Evolutionary conservation across 148 eudicot species (phyloP).

Genomic region (Silene conica): DNA sequence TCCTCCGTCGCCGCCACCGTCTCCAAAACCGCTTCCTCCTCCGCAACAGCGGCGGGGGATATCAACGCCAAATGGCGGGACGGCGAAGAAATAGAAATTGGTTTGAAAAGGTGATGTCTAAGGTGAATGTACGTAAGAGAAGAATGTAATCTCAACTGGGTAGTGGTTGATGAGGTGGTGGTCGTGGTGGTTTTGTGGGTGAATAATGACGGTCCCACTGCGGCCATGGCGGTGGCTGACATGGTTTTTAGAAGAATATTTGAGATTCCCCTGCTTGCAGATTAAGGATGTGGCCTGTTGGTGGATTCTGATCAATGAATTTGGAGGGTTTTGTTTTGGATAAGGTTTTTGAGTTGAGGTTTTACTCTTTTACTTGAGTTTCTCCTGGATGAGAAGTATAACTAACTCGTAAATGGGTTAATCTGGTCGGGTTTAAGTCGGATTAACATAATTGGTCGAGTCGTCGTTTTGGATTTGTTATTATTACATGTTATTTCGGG

Average conservation of each 20-base stretch:
- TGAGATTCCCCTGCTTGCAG: background rate
- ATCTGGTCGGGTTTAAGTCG: too few species aligned
- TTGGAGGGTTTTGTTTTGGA: background rate
- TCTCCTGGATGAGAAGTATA: too few species aligned
- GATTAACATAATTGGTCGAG: too few species aligned
- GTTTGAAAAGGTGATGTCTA: background rate
- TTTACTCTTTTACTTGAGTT: too few species aligned
- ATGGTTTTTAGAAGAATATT: background rate
- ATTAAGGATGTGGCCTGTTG: background rate
- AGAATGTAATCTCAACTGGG: background rate
- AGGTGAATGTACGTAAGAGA: background rate
- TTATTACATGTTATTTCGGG: too few species aligned
- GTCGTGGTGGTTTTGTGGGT: constrained; percentile 1
- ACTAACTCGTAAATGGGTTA: too few species aligned
- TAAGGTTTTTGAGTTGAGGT: background rate
- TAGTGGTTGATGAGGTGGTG: background rate
- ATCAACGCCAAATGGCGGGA: background rate
- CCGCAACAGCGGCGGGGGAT: constrained; percentile 40
- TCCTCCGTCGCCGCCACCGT: constrained; percentile 16
- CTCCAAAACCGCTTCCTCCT: constrained; percentile 23
- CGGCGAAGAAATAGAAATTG: background rate
- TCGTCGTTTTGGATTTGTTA: too few species aligned
- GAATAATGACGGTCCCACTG: background rate
- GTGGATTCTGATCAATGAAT: background rate
- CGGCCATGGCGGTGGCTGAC: background rate